A percentile compares a stretch with the other conserved stretches of the same genome.
These are phyloP conservation scores for Linnemannia elongata DNA, from an alignment of 192 early-diverging fungal genomes.

Conservation along the genomic window DNA sequence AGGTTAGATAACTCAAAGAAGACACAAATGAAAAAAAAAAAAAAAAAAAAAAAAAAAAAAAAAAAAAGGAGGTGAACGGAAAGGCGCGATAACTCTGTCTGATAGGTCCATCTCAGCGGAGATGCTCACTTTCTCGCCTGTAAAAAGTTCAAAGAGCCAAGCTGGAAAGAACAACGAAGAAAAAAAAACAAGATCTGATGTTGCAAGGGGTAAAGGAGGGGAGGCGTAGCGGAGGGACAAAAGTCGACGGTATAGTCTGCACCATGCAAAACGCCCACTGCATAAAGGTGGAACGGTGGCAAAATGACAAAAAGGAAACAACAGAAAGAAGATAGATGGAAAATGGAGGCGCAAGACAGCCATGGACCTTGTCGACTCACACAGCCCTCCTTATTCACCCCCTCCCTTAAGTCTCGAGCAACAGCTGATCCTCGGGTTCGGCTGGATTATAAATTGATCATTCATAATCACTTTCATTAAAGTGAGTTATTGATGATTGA, in stretches of 20 bases:
- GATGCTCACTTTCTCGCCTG: background rate
- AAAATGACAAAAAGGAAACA: background rate
- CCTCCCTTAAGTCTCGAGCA: background rate
- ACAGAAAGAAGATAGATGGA: background rate
- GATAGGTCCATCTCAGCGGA: conserved; percentile 6
- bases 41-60: background rate
- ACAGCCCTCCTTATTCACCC: background rate
- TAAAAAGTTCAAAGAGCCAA: background rate
- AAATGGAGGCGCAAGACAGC: background rate
- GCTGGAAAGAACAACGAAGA: background rate
- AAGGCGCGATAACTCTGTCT: background rate
- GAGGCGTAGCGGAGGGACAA: background rate
- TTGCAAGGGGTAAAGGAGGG: background rate
- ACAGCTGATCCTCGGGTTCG: background rate
- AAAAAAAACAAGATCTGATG: background rate
- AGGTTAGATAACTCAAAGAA: background rate
- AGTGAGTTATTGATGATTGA: background rate
- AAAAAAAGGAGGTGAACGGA: background rate
- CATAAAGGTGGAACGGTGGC: background rate
- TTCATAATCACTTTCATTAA: background rate
- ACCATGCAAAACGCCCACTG: background rate
- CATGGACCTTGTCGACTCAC: background rate
- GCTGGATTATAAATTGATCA: background rate
- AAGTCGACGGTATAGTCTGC: background rate
- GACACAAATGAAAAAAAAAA: background rate